Base-by-base conservation (phyloP, 2,329 filamentous ascomycete genomes). In the Monilinia vaccinii-corymbosi region DNA sequence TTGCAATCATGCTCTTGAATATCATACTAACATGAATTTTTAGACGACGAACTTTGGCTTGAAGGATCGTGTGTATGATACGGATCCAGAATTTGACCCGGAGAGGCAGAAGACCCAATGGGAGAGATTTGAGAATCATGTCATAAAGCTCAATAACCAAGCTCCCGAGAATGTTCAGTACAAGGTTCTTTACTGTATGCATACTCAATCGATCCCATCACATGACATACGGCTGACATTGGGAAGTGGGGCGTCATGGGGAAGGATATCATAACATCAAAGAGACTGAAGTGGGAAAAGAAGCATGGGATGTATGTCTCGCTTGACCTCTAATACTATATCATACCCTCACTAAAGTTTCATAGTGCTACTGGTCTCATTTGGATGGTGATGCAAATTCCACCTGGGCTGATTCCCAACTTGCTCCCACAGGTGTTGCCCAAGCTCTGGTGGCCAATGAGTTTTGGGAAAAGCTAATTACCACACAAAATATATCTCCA, bases 1-100 rank as follows among this genome's bases (percentile, higher is more conserved):
- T 73, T 84, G 84, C 67, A 85, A 84, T 36, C 75, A 63, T 77
- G 84, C 7, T n/a, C n/a, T 25, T 18, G 31, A 10, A 48, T 23
- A 25, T 18, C 10, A 32, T 42, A 61, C 36, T 61, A 32, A 61
- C 23, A 51, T 14, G 23, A 5, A 5, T 18, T 16, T 46, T 16
- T 61, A 87, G 83, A 81, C 79, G 32, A 73, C 76, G 60, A 88
- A 87, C 73, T 86, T 87, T 68, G 87, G 86, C 36, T 76, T 89
- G 31, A 78, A 88, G 64, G 78, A 86, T 66, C 56, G 60, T 16
- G 77, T 78, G 1, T 88, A 88, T 69, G 76, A 81, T 16, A 80
- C 78, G 7, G 84, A 87, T 66, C 68, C 71, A 38, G 58, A 65
- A 3, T 73, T 76, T 56, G 73, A 77, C 61, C 68, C 73, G 40